Evolutionary conservation across 257 asterid genomes (phyloP).

Genomic region (Solanum pinnatisectum): DNA sequence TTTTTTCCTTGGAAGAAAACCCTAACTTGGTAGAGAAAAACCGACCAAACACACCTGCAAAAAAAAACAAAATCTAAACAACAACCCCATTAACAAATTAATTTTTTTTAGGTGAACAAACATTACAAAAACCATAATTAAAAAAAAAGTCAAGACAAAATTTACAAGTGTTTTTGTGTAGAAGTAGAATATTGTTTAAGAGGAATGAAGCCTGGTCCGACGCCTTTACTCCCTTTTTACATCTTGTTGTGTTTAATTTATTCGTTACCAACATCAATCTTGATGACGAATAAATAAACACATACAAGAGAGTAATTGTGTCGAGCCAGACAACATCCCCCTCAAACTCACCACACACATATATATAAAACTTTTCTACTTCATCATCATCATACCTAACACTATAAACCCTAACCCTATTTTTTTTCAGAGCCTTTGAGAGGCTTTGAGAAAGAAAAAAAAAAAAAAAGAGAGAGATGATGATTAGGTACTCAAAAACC

Average conservation of each 20-base stretch:
- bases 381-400: neutral
- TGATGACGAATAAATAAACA: neutral
- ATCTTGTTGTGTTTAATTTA: neutral
- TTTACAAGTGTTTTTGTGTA: neutral
- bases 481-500: slow-evolving; percentile 4
- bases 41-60: neutral
- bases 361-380: neutral
- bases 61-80: neutral
- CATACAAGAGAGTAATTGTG: neutral
- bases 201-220: slow-evolving; percentile 26
- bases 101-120: neutral
- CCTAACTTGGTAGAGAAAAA: neutral
- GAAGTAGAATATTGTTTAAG: slow-evolving; percentile 6
- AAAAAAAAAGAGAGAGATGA: neutral
- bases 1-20: neutral
- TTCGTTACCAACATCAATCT: neutral
- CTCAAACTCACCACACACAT: slow-evolving; percentile 32
- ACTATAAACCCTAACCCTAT: neutral
- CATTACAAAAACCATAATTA: neutral
- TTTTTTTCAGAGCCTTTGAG: neutral
- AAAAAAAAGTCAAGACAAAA: neutral
- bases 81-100: neutral
- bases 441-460: neutral
- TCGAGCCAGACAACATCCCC: slow-evolving; percentile 51
- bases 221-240: neutral